Evolutionary conservation across 148 eudicot genomes (phyloP).

Genomic region (Cornus kousa): DNA sequence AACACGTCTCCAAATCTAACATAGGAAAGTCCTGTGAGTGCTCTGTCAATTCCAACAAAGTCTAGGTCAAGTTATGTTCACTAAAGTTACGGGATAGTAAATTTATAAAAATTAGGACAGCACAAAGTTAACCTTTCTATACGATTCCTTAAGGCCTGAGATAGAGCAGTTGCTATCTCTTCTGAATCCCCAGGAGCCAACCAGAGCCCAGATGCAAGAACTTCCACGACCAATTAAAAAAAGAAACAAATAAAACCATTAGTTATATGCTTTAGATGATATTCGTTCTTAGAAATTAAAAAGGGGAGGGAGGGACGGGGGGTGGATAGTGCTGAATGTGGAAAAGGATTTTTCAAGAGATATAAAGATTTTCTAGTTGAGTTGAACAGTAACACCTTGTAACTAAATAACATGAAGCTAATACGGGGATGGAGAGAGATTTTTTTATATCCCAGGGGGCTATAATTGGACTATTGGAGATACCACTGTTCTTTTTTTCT

Average conservation of each 20-base stretch:
- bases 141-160: slow-evolving; percentile 84
- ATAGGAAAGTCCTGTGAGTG: slow-evolving; percentile 71
- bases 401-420: background rate
- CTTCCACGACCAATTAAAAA: slow-evolving; percentile 29
- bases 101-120: background rate
- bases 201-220: slow-evolving; percentile 91
- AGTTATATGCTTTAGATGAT: background rate
- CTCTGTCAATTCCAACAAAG: slow-evolving; percentile 41
- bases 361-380: background rate
- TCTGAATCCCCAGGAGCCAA: slow-evolving; percentile 94
- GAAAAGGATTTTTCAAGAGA: background rate
- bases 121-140: slow-evolving; percentile 64
- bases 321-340: background rate
- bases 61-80: slow-evolving; percentile 2
- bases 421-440: background rate
- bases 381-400: background rate
- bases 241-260: background rate
- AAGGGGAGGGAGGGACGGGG: too few species aligned
- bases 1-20: slow-evolving; percentile 91
- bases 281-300: too few species aligned
- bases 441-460: too few species aligned
- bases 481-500: too few species aligned
- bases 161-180: slow-evolving; percentile 84
- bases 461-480: too few species aligned
- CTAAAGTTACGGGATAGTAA: background rate